phyloP scores from a whole-genome alignment of 2,329 filamentous ascomycete genomes.

The Aspergillus pseudoterreus region DNA sequence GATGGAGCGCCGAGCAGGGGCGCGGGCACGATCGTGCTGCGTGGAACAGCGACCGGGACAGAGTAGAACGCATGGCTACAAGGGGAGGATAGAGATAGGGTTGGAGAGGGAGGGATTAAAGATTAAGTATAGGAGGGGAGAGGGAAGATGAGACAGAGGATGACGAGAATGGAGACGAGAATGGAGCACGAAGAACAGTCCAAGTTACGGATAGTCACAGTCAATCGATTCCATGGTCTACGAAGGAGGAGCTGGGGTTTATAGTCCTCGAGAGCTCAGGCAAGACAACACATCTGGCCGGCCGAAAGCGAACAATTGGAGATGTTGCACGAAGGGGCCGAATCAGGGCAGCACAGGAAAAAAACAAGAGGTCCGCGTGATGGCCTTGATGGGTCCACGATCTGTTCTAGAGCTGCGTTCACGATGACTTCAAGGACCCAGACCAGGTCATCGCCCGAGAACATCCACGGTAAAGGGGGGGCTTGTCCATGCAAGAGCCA shows the following conservation, averaged over 20 bases:
- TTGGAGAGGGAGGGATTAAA: conserved; percentile 1
- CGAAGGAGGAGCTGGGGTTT: conserved; percentile 14
- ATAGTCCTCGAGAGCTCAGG: conserved; percentile 15
- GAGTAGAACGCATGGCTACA: conserved; percentile 14
- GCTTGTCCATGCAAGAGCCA: conserved; percentile 9
- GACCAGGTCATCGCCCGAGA: conserved; percentile 15
- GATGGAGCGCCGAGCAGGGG: conserved; percentile 3
- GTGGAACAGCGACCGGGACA: conserved; percentile 14
- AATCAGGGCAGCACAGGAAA: conserved; percentile 13
- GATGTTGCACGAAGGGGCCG: conserved; percentile 6
- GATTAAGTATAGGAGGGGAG: conserved; percentile 1
- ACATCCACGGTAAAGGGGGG: conserved; percentile 20
- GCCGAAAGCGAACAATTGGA: conserved; percentile 15
- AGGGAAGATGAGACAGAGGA: neutral
- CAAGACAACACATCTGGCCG: conserved; percentile 6
- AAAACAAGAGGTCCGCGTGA: conserved; percentile 24
- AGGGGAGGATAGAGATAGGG: neutral
- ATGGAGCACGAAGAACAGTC: neutral
- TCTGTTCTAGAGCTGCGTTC: conserved; percentile 20
- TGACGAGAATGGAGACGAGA: neutral
- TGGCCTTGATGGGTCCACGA: conserved; percentile 13
- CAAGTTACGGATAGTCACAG: neutral
- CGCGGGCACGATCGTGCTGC: conserved; percentile 10
- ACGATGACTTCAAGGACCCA: conserved; percentile 25
- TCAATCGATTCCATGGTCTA: neutral